Conservation (phyloP, 495 filamentous ascomycete species). For the Sphaerosporella brunnea region DNA sequence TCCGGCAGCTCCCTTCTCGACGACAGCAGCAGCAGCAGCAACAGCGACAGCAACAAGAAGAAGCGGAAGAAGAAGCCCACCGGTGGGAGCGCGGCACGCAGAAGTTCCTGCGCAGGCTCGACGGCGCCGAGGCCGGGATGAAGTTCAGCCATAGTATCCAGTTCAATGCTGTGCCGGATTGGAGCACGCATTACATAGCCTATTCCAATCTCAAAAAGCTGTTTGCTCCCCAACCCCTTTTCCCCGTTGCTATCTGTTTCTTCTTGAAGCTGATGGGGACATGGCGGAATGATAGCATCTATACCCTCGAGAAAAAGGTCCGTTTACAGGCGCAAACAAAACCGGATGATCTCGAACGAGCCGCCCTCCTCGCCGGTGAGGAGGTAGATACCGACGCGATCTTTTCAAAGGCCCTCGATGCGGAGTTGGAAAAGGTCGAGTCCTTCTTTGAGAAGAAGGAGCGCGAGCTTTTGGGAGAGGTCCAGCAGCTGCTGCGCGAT, state of each 20-base stretch:
- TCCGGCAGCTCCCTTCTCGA: no score
- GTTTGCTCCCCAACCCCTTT: constrained; percentile 35
- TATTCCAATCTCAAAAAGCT: constrained; percentile 98
- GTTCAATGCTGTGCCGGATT: constrained; percentile 98
- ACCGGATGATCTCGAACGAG: constrained; percentile 54
- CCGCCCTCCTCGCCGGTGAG: constrained; percentile 59
- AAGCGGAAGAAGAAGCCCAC: not conserved
- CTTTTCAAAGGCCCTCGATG: constrained; percentile 65
- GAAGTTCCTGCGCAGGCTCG: constrained; percentile 34
- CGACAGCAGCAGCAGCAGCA: no score
- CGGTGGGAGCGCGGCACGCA: constrained; percentile 15
- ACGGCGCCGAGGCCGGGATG: constrained; percentile 60
- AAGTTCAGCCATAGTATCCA: constrained; percentile 99
- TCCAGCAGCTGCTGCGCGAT: constrained; percentile 58
- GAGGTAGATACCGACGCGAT: constrained; percentile 51
- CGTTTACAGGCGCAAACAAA: constrained; percentile 26
- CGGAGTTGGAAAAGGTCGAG: constrained; percentile 81
- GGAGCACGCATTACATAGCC: constrained; percentile 92
- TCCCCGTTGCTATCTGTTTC: not conserved
- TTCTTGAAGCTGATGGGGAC: not conserved
- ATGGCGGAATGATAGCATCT: constrained; percentile 47
- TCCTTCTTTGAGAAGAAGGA: constrained; percentile 82
- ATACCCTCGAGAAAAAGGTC: constrained; percentile 70
- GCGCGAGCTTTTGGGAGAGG: constrained; percentile 61
- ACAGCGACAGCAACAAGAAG: no score